Evolutionary conservation across 148 eudicot genomes (phyloP).

Genomic region (Dianthus caryophyllus): DNA sequence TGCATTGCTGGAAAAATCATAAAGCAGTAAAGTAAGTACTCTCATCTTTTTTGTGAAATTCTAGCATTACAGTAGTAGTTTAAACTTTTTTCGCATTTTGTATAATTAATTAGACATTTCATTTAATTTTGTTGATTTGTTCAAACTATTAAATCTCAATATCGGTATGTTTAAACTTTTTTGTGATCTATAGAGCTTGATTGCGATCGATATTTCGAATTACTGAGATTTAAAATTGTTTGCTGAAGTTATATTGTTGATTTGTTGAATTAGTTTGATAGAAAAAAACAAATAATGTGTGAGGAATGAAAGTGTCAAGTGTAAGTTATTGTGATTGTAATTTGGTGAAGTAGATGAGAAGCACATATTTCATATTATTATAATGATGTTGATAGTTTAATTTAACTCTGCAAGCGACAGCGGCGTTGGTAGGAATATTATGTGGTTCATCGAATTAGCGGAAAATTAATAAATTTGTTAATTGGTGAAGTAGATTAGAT

Average conservation of each 20-base stretch:
- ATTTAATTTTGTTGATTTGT: too few species aligned
- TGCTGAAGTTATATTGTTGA: not conserved
- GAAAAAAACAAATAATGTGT: not conserved
- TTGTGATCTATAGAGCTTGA: not conserved
- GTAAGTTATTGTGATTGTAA: not conserved
- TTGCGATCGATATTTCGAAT: not conserved
- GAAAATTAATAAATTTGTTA: constrained; percentile 4
- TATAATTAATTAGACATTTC: not conserved
- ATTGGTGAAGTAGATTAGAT: constrained; percentile 21
- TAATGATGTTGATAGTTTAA: not conserved
- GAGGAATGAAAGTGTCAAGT: not conserved
- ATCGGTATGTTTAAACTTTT: constrained; percentile 9
- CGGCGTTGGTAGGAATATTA: constrained; percentile 13
- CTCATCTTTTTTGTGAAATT: constrained; percentile 10
- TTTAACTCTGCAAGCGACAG: constrained; percentile 5
- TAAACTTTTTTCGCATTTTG: not conserved
- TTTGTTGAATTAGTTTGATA: not conserved
- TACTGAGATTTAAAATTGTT: not conserved
- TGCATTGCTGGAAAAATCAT: constrained; percentile 12
- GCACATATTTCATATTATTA: not conserved
- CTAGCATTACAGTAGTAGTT: not conserved
- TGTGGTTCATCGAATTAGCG: constrained; percentile 14
- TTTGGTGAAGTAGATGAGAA: constrained; percentile 16
- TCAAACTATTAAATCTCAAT: too few species aligned
- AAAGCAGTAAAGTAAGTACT: too few species aligned